Conservation (phyloP, 306 rosid genomes). For the Amphicarpaea edgeworthii region DNA sequence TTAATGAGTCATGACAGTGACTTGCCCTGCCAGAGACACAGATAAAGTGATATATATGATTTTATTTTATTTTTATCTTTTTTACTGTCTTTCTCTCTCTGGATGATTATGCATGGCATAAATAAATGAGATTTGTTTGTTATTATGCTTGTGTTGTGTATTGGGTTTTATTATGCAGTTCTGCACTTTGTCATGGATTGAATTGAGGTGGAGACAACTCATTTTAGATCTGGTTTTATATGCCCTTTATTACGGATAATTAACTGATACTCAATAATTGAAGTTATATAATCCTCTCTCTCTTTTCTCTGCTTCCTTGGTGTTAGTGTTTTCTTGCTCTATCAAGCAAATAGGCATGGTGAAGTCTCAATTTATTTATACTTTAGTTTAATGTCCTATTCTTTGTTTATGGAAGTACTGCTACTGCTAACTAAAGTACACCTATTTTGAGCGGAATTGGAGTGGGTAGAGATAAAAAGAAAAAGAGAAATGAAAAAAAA, state of each 20-base stretch:
- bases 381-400: neutral
- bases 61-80: too few species aligned
- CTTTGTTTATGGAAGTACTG: neutral
- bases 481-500: neutral
- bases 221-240: neutral
- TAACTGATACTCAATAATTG: neutral
- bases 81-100: too few species aligned
- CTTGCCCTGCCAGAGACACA: neutral
- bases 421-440: neutral
- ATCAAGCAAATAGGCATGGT: neutral
- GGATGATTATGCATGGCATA: too few species aligned
- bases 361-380: slow-evolving; percentile 4
- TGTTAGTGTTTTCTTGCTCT: neutral
- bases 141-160: neutral
- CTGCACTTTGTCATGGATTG: neutral
- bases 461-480: neutral
- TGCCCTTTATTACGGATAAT: neutral
- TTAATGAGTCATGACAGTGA: neutral
- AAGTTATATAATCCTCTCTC: neutral
- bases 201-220: neutral
- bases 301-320: neutral
- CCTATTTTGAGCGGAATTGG: neutral
- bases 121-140: neutral
- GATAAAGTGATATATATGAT: too few species aligned
- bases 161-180: neutral